Evolutionary conservation across 345 rosid species (phyloP), one percentile per base, ranked within the genome.

Genomic region (Arabidopsis arenosa): DNA sequence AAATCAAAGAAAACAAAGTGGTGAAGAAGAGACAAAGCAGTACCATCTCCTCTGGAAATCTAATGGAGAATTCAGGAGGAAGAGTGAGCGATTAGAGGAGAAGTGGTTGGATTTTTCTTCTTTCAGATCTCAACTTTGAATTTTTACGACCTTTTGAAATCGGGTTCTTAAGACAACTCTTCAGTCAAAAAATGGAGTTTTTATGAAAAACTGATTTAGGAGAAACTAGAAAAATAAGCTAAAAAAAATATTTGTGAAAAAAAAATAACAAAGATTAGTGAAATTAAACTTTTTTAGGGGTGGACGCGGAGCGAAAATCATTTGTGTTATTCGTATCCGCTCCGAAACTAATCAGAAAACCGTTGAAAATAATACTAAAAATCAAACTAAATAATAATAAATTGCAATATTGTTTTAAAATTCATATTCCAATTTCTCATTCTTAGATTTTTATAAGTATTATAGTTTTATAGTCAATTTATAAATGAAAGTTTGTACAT

Each of bases 41-140:
- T 74, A 82, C 84, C 87, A 84, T 84, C 56, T 30, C 53, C 62
- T 64, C 37, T 32, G 72, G 56, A 51, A n/a, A 32, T 36, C n/a
- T 15, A n/a, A 35, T 9, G 23, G 48, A 21, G 55, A 51, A 5
- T 62, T 23, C 6, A 43, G 15, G 56, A 48, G 23, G 23, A 48
- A 47, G 15, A 10, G 52, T 47, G 57, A 40, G 9, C 45, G 21
- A 65, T 67, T 15, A 47, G 9, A 79, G 39, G 68, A 49, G 79
- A 74, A 12, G 59, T 35, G 1, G 37, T 8, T 47, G 9, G 47
- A 64, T 5, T 51, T 53, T 55, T 33, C 14, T 21, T 33, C 41
- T 17, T 47, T 15, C 65, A 43, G 73, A 69, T 69, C 63, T 55
- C 23, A 32, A 23, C 17, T 68, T 37, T 60, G 65, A 60, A 37